Evolutionary conservation across 352 stramenopile genomes (phyloP).

Genomic region (Pythium aristosporum): DNA sequence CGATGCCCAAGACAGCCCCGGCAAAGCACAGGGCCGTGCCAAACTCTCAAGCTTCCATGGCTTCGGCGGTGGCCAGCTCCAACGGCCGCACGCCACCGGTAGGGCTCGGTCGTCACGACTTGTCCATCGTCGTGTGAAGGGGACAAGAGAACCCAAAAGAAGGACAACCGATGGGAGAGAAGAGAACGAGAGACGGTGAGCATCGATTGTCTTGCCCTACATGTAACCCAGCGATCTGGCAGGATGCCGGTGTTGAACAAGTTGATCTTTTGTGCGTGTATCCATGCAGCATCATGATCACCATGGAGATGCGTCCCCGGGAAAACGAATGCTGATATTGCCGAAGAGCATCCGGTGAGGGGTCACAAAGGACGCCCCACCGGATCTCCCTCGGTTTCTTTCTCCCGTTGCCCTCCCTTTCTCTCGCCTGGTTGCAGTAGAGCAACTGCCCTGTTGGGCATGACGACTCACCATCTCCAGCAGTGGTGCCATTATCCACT

Average conservation of each 20-base stretch:
- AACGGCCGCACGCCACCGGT: neutral
- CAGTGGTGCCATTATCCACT: too few relatives aligned
- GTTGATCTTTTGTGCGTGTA: neutral
- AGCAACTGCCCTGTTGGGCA: neutral
- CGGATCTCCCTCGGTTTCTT: neutral
- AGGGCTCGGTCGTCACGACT: conserved; percentile 7
- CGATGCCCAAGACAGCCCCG: neutral
- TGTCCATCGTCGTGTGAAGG: conserved; percentile 13
- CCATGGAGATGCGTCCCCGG: neutral
- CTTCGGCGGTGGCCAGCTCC: neutral
- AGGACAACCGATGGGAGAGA: neutral
- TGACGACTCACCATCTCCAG: too few relatives aligned
- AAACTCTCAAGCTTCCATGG: neutral
- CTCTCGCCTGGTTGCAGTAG: neutral
- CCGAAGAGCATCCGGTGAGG: neutral
- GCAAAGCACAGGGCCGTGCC: neutral
- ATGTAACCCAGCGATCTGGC: neutral
- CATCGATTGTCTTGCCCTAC: neutral
- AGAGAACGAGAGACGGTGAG: conserved; percentile 3
- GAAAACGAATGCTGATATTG: neutral
- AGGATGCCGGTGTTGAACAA: neutral
- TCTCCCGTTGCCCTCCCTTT: neutral
- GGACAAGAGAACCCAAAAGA: neutral
- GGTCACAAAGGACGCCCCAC: neutral
- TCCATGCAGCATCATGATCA: neutral